These are phyloP conservation scores for Alternaria sp. DNA, from an alignment of 2,329 filamentous ascomycete species.

Conservation along the genomic window DNA sequence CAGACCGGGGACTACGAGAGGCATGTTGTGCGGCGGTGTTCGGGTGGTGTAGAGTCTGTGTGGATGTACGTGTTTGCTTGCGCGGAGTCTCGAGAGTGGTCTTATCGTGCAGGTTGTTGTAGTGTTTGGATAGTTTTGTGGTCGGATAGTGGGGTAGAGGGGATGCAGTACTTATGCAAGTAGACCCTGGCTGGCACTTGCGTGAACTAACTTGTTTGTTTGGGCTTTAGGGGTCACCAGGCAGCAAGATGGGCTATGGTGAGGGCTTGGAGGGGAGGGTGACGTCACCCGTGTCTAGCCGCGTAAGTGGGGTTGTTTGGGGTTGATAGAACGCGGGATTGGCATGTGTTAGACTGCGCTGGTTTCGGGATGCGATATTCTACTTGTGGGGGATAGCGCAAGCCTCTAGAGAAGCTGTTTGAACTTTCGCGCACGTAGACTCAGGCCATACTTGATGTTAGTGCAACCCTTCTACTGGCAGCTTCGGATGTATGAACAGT, in stretches of 20 bases:
- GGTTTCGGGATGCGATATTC: not conserved
- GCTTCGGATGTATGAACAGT: not conserved
- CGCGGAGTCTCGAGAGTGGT: not conserved
- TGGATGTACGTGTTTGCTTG: not conserved
- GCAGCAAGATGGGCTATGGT: slow-evolving; percentile 16
- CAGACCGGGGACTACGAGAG: slow-evolving; percentile 58
- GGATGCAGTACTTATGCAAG: slow-evolving; percentile 16
- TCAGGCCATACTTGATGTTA: not conserved
- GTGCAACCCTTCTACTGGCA: not conserved
- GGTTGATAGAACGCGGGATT: not conserved
- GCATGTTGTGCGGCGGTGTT: slow-evolving; percentile 47
- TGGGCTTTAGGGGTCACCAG: slow-evolving; percentile 13
- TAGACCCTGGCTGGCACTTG: slow-evolving; percentile 12
- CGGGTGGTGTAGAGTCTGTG: not conserved
- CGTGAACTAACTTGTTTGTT: slow-evolving; percentile 22
- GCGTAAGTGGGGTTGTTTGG: slow-evolving; percentile 8
- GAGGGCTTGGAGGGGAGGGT: slow-evolving; percentile 11
- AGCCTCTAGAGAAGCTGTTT: too few relatives aligned
- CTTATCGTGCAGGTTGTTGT: not conserved
- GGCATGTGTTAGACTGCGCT: not conserved
- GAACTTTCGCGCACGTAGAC: not conserved
- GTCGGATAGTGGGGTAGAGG: not conserved
- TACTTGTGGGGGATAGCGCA: not conserved
- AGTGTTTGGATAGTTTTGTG: not conserved
- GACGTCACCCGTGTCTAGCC: slow-evolving; percentile 31